Evolutionary conservation across 2,329 filamentous ascomycete genomes (phyloP).

Genomic region (Nothopassalora personata): DNA sequence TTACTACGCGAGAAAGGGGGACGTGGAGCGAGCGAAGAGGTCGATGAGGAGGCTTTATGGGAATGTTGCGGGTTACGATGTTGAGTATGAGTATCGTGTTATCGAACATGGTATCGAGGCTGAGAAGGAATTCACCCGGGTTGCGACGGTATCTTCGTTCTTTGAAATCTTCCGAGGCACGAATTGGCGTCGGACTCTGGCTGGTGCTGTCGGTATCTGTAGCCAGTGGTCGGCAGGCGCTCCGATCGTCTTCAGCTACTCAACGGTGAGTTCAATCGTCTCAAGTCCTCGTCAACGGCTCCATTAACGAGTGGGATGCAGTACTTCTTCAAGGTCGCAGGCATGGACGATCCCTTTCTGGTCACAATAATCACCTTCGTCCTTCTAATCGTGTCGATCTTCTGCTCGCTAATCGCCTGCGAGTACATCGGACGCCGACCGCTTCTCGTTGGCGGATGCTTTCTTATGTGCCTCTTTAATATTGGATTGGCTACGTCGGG

Average conservation of each 20-base stretch:
- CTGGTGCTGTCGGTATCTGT: slow-evolving; percentile 17
- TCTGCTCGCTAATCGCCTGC: slow-evolving; percentile 13
- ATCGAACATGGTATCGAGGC: slow-evolving; percentile 17
- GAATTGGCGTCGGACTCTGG: slow-evolving; percentile 17
- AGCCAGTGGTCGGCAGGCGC: slow-evolving; percentile 18
- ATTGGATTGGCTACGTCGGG: slow-evolving; percentile 11
- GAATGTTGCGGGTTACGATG: slow-evolving; percentile 11
- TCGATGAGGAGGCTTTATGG: slow-evolving; percentile 15
- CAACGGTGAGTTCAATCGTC: slow-evolving; percentile 6
- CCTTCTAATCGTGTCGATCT: slow-evolving; percentile 34
- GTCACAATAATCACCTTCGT: slow-evolving; percentile 32
- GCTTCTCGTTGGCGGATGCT: slow-evolving; percentile 13
- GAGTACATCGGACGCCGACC: slow-evolving; percentile 14
- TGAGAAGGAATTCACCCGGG: slow-evolving; percentile 8
- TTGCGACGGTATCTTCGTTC: slow-evolving; percentile 8
- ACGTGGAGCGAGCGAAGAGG: slow-evolving; percentile 7
- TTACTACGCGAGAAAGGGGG: slow-evolving; percentile 15
- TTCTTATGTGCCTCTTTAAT: slow-evolving; percentile 17
- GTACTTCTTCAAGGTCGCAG: slow-evolving; percentile 19
- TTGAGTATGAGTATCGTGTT: slow-evolving; percentile 17
- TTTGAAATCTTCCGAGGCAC: slow-evolving; percentile 15
- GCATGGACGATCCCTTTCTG: slow-evolving; percentile 15
- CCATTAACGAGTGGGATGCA: not conserved
- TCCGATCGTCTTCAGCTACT: slow-evolving; percentile 17
- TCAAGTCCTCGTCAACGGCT: too few species aligned